Conservation (phyloP, 768 basidiomycete genomes). For the Pleurotus citrinopileatus region DNA sequence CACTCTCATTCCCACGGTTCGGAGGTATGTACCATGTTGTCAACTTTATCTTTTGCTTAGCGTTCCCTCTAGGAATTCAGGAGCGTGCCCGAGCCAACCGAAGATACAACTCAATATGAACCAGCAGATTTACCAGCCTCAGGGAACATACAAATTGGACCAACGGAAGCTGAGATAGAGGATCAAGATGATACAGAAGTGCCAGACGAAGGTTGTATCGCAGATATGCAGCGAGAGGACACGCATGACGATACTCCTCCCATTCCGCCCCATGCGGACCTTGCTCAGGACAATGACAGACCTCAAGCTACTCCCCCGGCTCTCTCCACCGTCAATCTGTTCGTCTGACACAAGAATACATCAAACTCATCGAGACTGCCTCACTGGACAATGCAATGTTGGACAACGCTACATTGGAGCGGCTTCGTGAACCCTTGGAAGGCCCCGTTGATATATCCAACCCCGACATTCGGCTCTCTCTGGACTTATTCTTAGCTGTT, state of each 20-base stretch:
- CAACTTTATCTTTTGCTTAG: too few relatives aligned
- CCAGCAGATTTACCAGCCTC: too few relatives aligned
- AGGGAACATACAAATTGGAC: too few relatives aligned
- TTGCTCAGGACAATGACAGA: not conserved
- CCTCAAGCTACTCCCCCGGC: not conserved
- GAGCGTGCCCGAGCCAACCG: too few relatives aligned
- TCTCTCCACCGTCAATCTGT: not conserved
- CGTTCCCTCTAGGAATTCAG: too few relatives aligned
- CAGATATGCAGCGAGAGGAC: not conserved
- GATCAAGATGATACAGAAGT: not conserved
- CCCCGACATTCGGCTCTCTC: constrained; percentile 25
- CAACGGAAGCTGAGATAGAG: too few relatives aligned
- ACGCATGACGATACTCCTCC: not conserved
- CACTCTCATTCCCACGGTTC: too few relatives aligned
- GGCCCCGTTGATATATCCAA: constrained; percentile 16
- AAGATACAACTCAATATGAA: too few relatives aligned
- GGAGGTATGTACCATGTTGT: too few relatives aligned
- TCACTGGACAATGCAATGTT: constrained; percentile 25
- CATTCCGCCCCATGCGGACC: not conserved
- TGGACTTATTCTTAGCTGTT: constrained; percentile 29
- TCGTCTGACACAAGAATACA: constrained; percentile 5
- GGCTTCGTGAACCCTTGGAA: constrained; percentile 24
- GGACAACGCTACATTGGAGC: constrained; percentile 15
- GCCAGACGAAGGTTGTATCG: not conserved
- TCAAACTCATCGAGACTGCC: constrained; percentile 19